phyloP scores from a whole-genome alignment of 148 eudicot genomes.

The Silene uniflora region DNA sequence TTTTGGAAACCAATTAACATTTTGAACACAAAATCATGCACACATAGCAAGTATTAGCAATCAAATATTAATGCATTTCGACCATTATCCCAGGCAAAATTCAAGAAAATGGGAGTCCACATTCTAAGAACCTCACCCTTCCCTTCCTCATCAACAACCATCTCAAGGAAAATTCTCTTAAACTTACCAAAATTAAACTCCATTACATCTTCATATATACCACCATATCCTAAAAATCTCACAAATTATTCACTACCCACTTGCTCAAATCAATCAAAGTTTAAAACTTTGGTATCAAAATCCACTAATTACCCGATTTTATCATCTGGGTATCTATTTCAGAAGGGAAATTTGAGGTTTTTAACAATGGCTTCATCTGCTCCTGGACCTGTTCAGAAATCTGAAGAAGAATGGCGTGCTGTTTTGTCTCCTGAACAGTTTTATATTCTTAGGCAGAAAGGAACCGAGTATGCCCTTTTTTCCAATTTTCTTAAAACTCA shows the following conservation, averaged over 20 bases:
- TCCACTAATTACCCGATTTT: slow-evolving; percentile 19
- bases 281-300: slow-evolving; percentile 21
- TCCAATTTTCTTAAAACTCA: background rate
- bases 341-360: slow-evolving; percentile 34
- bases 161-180: slow-evolving; percentile 28
- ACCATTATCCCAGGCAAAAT: slow-evolving; percentile 10
- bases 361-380: slow-evolving; percentile 56
- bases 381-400: slow-evolving; percentile 54
- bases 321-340: slow-evolving; percentile 31
- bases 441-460: slow-evolving; percentile 79
- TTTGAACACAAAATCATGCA: slow-evolving; percentile 2
- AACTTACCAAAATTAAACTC: slow-evolving; percentile 22
- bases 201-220: background rate
- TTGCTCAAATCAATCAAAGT: slow-evolving; percentile 20
- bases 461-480: slow-evolving; percentile 69
- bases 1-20: too few species aligned
- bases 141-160: slow-evolving; percentile 24
- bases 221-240: background rate
- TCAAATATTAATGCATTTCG: background rate
- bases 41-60: background rate
- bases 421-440: slow-evolving; percentile 92
- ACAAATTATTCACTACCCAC: slow-evolving; percentile 19
- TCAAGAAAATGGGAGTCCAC: slow-evolving; percentile 39
- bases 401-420: slow-evolving; percentile 97
- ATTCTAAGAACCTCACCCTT: slow-evolving; percentile 45